phyloP scores from a whole-genome alignment of 495 filamentous ascomycete genomes.

The Aspergillus incahuasiensis region DNA sequence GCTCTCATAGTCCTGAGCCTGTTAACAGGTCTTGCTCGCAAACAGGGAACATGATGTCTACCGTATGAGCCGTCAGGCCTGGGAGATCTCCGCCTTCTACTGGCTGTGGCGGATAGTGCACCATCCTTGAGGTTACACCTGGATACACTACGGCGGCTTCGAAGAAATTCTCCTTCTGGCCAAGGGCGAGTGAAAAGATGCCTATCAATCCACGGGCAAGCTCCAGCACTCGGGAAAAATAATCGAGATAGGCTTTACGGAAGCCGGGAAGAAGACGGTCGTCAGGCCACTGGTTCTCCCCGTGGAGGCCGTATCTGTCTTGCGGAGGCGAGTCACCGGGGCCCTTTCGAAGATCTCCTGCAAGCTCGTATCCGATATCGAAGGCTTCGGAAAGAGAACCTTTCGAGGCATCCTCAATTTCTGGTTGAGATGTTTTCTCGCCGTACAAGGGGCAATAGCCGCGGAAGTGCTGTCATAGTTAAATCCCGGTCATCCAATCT shows the following conservation, averaged over 20 bases:
- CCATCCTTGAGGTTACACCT: constrained; percentile 37
- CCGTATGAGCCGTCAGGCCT: constrained; percentile 45
- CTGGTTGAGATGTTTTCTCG: constrained; percentile 17
- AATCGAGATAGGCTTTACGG: constrained; percentile 16
- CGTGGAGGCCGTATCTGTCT: constrained; percentile 22
- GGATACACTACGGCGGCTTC: constrained; percentile 38
- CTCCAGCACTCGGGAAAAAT: constrained; percentile 26
- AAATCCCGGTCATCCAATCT: not conserved
- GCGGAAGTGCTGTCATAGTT: constrained; percentile 25
- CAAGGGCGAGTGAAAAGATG: constrained; percentile 44
- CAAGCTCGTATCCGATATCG: constrained; percentile 37
- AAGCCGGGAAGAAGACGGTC: constrained; percentile 21
- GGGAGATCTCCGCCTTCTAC: constrained; percentile 29
- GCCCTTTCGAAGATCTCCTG: constrained; percentile 24
- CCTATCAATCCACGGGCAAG: constrained; percentile 32
- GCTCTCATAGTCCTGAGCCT: constrained; percentile 41
- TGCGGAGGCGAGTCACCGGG: constrained; percentile 12
- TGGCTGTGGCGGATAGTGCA: constrained; percentile 42
- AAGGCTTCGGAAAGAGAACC: constrained; percentile 32
- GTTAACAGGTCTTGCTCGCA: not conserved
- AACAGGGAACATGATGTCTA: not conserved
- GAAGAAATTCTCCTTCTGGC: constrained; percentile 40
- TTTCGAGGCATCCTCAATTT: constrained; percentile 9
- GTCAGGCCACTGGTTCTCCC: constrained; percentile 27
- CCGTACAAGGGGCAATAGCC: constrained; percentile 30